A percentile compares a stretch with the other conserved stretches of the same genome.
Evolutionary conservation across 768 basidiomycete genomes (phyloP).

Genomic region (Pleurotus tuber-regium): DNA sequence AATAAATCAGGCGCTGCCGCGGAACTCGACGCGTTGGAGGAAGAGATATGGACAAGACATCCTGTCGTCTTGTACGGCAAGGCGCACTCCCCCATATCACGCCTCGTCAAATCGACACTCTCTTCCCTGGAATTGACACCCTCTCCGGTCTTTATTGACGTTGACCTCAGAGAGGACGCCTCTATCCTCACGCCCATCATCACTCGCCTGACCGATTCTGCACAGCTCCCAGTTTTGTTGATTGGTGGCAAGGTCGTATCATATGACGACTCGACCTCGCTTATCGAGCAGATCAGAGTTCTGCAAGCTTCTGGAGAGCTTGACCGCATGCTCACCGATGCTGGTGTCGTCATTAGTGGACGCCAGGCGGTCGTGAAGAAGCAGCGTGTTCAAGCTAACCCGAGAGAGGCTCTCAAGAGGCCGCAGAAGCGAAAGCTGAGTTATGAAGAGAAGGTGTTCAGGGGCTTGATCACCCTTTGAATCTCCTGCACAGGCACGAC

Average conservation of each 20-base stretch:
- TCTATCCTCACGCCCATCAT: constrained; percentile 62
- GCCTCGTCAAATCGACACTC: constrained; percentile 62
- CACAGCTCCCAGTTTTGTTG: constrained; percentile 64
- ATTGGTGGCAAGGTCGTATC: constrained; percentile 48
- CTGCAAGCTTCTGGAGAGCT: constrained; percentile 53
- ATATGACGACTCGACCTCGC: constrained; percentile 16
- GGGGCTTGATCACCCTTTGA: no score
- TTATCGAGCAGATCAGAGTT: constrained; percentile 56
- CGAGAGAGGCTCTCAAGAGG: neutral
- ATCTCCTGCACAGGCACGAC: no score
- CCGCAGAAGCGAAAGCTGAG: no score
- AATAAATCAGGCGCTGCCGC: constrained; percentile 49
- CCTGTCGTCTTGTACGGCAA: constrained; percentile 78
- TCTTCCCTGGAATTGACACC: constrained; percentile 56
- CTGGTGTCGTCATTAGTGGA: constrained; percentile 56
- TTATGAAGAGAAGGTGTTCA: no score
- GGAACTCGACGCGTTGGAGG: constrained; percentile 58
- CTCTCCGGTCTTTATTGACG: constrained; percentile 64
- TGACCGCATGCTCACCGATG: constrained; percentile 41
- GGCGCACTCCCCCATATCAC: no score
- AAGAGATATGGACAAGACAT: constrained; percentile 68
- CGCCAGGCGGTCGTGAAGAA: constrained; percentile 12
- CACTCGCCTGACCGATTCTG: constrained; percentile 50
- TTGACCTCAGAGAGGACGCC: constrained; percentile 72
- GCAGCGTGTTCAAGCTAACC: neutral